Base-by-base conservation (phyloP, 345 rosid genomes). In the Lumnitzera racemosa region DNA sequence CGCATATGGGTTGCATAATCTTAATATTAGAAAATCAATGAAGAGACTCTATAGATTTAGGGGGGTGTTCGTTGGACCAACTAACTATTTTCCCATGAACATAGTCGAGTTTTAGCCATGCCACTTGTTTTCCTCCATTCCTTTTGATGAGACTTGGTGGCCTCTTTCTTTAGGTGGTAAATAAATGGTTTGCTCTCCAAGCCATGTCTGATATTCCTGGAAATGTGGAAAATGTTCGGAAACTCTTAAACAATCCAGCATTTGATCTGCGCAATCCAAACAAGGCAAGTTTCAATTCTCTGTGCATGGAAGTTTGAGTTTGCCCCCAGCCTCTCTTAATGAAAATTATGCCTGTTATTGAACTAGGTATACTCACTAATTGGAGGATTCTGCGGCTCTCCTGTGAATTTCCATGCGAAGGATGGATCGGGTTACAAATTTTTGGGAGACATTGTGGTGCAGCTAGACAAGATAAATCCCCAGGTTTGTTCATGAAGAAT, bases 101-200 rank as follows among this genome's bases (percentile, higher is more conserved):
- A 27, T 1, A 36, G 43, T 9, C 7, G 43, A 36, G 31, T 27
- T 27, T 20, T 36, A 36, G 7, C 31, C 31, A 27, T 27, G 31
- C 31, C 31, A 36, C 10, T 36, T 27, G 5, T 27, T 27, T 27
- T 5, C 31, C 31, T 5, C 3, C 5, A 2, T 27, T 5, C 5
- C 5, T 27, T 27, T 5, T 27, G 5, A 27, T 27, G 31, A 27
- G 31, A 27, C 31, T 27, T 25, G 46, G 13, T 57, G 48, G 46
- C 49, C 31, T 65, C 61, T 16, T 56, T 57, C 51, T 8, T 61
- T 65, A 94, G 99, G 99, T 94, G 61, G 94, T 90, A 67, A 90
- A 88, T 70, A 95, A 95, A 73, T 95, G 99, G 99, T 95, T 90
- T 70, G 69, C 89, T 46, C 95, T 90, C 70, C 97, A 95, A 83